These are phyloP conservation scores for Russula earlei DNA, from an alignment of 768 basidiomycete genomes.

Conservation along the genomic window DNA sequence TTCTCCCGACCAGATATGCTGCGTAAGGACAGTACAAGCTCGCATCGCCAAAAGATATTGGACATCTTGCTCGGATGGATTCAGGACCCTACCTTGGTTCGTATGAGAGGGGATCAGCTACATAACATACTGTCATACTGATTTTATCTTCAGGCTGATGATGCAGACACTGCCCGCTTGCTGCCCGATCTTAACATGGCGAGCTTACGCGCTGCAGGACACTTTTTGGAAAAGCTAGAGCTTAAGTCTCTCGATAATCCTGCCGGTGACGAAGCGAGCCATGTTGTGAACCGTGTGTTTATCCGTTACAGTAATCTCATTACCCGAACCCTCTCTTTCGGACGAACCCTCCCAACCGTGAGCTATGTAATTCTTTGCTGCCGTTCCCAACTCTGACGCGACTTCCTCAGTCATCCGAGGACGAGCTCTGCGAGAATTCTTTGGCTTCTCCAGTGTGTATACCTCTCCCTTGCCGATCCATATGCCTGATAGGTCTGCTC, in stretches of 20 bases:
- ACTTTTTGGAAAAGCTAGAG: conserved; percentile 64
- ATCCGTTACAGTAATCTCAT: conserved; percentile 65
- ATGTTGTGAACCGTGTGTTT: conserved; percentile 70
- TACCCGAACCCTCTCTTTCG: conserved; percentile 48
- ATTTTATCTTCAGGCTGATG: conserved; percentile 23
- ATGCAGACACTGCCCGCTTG: conserved; percentile 30
- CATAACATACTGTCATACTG: neutral
- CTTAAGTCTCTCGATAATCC: conserved; percentile 49
- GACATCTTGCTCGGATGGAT: conserved; percentile 81
- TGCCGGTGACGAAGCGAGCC: conserved; percentile 53
- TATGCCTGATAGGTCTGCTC: neutral
- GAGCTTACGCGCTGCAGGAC: conserved; percentile 65
- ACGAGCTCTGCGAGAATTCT: neutral
- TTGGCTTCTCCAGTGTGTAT: neutral
- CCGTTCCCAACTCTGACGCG: neutral
- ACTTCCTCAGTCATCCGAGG: neutral
- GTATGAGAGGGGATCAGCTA: conserved; percentile 21
- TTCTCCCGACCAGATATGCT: conserved; percentile 53
- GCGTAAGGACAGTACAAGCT: conserved; percentile 54
- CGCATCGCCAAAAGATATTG: conserved; percentile 58
- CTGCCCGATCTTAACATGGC: conserved; percentile 64
- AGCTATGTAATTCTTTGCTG: neutral
- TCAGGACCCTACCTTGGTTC: conserved; percentile 41
- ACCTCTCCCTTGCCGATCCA: neutral
- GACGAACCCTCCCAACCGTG: conserved; percentile 35